Base-by-base conservation (phyloP, 2,329 filamentous ascomycete species). In the Tolypocladium nubicola region DNA sequence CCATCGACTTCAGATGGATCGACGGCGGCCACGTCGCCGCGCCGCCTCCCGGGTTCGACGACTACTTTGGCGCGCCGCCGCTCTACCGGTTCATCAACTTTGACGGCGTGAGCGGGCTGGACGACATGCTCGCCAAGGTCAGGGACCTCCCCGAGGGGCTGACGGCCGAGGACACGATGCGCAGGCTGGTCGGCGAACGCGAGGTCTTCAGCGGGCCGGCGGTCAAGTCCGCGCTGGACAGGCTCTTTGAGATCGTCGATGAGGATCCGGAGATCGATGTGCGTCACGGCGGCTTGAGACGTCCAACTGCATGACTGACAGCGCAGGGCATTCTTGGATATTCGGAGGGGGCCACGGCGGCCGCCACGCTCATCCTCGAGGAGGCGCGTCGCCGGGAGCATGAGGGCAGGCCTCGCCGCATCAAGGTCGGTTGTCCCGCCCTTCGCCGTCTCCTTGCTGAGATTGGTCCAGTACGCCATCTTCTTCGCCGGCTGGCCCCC, bases 261-360 rank as follows among this genome's bases (percentile, higher is more conserved):
- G 70, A 76, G 40, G 68, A 70, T 40, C 63, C 66, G 1, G 66
- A 69, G 47, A 70, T 70, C 55, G 65, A 67, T 37, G 67, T 66
- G 56, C 43, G 65, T 62, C 21, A 39, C 13, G 13, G 21, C 19
- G 10, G 3, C 11, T 13, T 5, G 16, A n/a, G 6, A 33, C 1
- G 14, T 33, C 4, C 23, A 35, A 45, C 33, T 14, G 13, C 23
- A 49, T n/a, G 4, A 9, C 58, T 59, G 33, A 58, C n/a, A 13
- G 37, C 14, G 54, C 43, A 69, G 64, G 82, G 79, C 3, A 77
- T 85, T 52, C 73, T 85, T 21, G 82, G 82, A 1, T 85, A 84
- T 62, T 84, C 81, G 0, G 82, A 85, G 64, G 82, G 82, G 3
- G 81, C 82, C 1, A 79, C 78, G 0, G 74, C 81, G 16, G 82